Evolutionary conservation across 2,329 filamentous ascomycete species (phyloP), one percentile per base, ranked within the genome.

Genomic region (Apiospora saccharicola): DNA sequence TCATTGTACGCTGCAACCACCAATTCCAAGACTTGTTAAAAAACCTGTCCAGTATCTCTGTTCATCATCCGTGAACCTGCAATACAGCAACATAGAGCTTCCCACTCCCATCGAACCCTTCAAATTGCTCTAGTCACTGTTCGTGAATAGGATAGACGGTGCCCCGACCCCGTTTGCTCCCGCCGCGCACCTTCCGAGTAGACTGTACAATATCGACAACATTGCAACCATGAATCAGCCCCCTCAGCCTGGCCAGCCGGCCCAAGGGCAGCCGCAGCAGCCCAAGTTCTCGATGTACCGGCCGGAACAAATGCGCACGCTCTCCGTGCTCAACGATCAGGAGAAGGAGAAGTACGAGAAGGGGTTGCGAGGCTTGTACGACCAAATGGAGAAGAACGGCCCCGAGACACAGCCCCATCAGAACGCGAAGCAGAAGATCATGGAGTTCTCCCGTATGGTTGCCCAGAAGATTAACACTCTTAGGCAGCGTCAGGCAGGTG

Each of bases 261-360:
- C 24, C 24, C 69, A 14, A 8, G 41, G 43, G 53, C 77, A 77
- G 73, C 73, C 37, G 68, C 72, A 57, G 61, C 67, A 7, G 71
- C 34, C 74, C 7, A 74, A 75, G 6, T 75, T 78, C 24, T 82
- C 83, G 1, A 85, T 89, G 80, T 88, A 87, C 46, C 83, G 85
- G 46, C 87, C 89, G 0, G 84, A 85, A 47, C 85, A 87, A 70
- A 90, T 90, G 79, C 84, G 85, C 46, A 83, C 74, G 7, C 82
- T 90, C 4, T 82, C 82, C 2, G 84, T 86, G 51, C 82, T 92
- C 3, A 86, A 82, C 37, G 83, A 87, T 0, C 85, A 87, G 1
- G 90, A 92, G 72, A 90, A 88, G 76, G 76, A 76, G 2, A 90
- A 90, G 75, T 92, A 91, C 75, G 89, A 91, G 75, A 80, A 83